A percentile compares a stretch with the other conserved stretches of the same genome.
Conservation (phyloP, 345 rosid species). For the Conringia planisiliqua region DNA sequence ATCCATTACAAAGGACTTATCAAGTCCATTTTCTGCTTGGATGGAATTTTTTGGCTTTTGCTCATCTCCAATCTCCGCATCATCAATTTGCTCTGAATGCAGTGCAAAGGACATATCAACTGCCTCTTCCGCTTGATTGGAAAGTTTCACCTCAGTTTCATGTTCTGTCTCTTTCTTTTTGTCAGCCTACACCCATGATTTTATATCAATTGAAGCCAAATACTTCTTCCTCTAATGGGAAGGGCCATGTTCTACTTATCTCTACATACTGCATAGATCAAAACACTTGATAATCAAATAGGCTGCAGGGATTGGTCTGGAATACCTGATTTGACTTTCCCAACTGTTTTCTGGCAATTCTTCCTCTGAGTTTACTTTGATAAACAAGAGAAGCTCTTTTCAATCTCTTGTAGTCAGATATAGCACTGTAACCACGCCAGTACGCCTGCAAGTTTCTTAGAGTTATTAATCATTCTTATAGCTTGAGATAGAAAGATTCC, state of each 20-base stretch:
- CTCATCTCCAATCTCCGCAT: constrained; percentile 2
- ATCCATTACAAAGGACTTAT: background rate
- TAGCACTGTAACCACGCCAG: constrained; percentile 59
- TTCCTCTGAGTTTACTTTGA: constrained; percentile 43
- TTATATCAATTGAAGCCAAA: background rate
- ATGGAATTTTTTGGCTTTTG: background rate
- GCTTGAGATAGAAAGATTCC: constrained; percentile 21
- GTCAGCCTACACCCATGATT: constrained; percentile 24
- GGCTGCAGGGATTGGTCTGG: constrained; percentile 5
- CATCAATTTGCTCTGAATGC: constrained; percentile 21
- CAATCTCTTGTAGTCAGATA: constrained; percentile 43
- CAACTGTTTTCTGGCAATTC: constrained; percentile 33
- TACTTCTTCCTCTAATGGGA: background rate
- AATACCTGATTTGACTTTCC: constrained; percentile 40
- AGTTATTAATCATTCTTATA: constrained; percentile 6
- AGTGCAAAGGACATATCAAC: background rate
- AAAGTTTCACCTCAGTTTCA: constrained; percentile 11
- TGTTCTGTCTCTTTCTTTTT: constrained; percentile 23
- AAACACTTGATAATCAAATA: background rate
- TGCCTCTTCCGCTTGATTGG: constrained; percentile 5
- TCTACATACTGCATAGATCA: background rate
- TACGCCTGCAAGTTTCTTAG: constrained; percentile 42
- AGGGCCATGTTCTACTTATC: background rate
- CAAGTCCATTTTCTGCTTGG: constrained; percentile 9
- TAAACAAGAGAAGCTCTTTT: constrained; percentile 41